These are phyloP conservation scores for Strigomonas oncopelti DNA, from an alignment of 208 protist species.

Conservation along the genomic window DNA sequence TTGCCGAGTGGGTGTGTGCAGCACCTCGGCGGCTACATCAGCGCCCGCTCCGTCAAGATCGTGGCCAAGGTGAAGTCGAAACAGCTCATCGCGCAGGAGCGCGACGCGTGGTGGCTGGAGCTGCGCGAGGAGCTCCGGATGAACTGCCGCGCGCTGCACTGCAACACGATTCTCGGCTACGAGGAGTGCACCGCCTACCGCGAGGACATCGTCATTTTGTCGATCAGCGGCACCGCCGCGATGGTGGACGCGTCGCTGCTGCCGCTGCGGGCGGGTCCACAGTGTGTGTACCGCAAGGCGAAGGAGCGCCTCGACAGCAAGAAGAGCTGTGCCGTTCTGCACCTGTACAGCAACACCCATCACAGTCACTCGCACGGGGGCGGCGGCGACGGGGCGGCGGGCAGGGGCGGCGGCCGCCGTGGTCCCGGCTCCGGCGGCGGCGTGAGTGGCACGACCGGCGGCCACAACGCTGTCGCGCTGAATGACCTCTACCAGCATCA, in stretches of 20 bases:
- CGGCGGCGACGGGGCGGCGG: not conserved
- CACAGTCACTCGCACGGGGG: slow-evolving; percentile 11
- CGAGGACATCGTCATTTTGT: slow-evolving; percentile 85
- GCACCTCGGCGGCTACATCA: slow-evolving; percentile 86
- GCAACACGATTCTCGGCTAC: slow-evolving; percentile 89
- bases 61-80: slow-evolving; percentile 80
- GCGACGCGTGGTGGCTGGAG: slow-evolving; percentile 92
- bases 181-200: slow-evolving; percentile 81
- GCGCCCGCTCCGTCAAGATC: slow-evolving; percentile 86
- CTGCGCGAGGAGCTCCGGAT: slow-evolving; percentile 86
- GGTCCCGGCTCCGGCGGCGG: not conserved
- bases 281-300: slow-evolving; percentile 50
- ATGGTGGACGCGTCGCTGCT: slow-evolving; percentile 63
- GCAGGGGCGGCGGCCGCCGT: not conserved
- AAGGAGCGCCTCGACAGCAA: slow-evolving; percentile 33
- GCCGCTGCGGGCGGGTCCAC: slow-evolving; percentile 62
- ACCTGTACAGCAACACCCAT: slow-evolving; percentile 55
- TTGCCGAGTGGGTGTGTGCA: slow-evolving; percentile 70
- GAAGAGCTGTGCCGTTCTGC: slow-evolving; percentile 60
- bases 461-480: slow-evolving; percentile 23
- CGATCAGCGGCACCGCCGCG: slow-evolving; percentile 86
- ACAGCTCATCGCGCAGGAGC: slow-evolving; percentile 82
- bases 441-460: slow-evolving; percentile 13
- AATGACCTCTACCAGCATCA: slow-evolving; percentile 39
- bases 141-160: slow-evolving; percentile 86